Conservation (phyloP, 805 yeast species). For the Kodamaea nitidulidarum region DNA sequence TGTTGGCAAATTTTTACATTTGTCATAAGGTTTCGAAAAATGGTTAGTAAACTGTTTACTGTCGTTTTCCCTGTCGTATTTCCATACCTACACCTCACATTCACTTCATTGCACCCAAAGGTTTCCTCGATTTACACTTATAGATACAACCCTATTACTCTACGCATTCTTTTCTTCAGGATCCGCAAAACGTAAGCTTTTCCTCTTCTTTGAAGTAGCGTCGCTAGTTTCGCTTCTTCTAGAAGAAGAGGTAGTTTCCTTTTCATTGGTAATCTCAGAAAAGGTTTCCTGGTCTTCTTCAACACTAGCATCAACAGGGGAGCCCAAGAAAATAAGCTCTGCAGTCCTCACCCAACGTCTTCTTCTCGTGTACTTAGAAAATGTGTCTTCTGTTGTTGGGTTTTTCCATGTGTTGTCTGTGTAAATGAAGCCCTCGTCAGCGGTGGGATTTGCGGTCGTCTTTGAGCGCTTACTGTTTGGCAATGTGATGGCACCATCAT, state of each 20-base stretch:
- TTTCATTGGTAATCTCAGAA: constrained; percentile 1
- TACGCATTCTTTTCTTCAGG: constrained; percentile 1
- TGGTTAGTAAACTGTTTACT: too few species aligned
- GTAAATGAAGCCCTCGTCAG: constrained; percentile 83
- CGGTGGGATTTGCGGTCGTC: constrained; percentile 64
- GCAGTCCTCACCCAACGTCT: constrained; percentile 97
- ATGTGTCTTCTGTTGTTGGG: constrained; percentile 84
- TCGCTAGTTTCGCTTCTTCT: constrained; percentile 5
- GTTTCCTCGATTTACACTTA: too few species aligned
- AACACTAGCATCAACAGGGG: constrained; percentile 6
- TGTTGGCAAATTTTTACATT: too few species aligned
- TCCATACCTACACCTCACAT: too few species aligned
- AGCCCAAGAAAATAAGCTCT: constrained; percentile 51
- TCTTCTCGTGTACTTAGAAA: constrained; percentile 86
- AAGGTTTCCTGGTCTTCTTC: constrained; percentile 1
- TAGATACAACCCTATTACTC: too few species aligned
- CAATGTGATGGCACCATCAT: constrained; percentile 78
- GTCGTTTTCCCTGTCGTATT: too few species aligned
- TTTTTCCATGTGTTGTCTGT: constrained; percentile 93
- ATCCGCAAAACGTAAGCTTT: constrained; percentile 44
- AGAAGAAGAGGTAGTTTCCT: constrained; percentile 5
- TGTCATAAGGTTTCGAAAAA: too few species aligned
- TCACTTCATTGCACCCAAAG: too few species aligned
- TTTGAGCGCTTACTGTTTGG: constrained; percentile 53
- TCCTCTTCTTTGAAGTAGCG: constrained; percentile 25